Evolutionary conservation across 176 grass and related monocot genomes (phyloP), one percentile per base, ranked within the genome.

Genomic region (Microstegium vimineum): DNA sequence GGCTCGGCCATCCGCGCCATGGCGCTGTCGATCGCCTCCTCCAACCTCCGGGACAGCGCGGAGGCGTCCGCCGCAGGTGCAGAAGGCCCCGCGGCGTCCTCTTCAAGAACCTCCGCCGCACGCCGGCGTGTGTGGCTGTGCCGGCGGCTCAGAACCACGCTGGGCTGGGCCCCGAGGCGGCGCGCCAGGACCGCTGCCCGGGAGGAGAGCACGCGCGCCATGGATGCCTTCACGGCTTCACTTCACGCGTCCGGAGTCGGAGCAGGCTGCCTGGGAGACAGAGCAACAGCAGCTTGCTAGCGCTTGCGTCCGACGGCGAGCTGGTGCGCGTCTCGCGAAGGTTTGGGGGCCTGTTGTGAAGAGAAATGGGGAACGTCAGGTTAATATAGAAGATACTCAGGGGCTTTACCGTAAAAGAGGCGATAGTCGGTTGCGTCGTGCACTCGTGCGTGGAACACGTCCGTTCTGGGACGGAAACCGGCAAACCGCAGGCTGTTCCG

Each of bases 11-110:
- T 74, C 47, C 84, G 84, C 25, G 51, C 88, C 79, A 90, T 87
- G 75, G 80, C 84, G 31, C 79, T 61, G 61, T 90, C 88, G 47
- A 90, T 86, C 62, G 88, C 88, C 32, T 90, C 88, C 88, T 83
- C 88, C 38, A 90, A 20, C 6, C 84, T 37, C 74, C 11, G 67
- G 40, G 25, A 8, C 34, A 72, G 1, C 60, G 74, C 88, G 47
- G 47, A 51, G 31, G 66, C 31, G 23, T 83, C 88, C 36, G 73
- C 36, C 30, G 66, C 59, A 4, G 72, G 23, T 6, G 66, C 4
- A 4, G 77, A 81, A 13, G 66, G 13, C 38, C 79, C 83, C 12
- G 66, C n/a, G 6, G 69, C 64, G 0, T 89, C 88, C 61, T n/a
- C 67, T 27, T 86, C 79, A 2, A 74, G 25, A 25, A 62, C 34